These are phyloP conservation scores for Diaporthe vaccinii DNA, from an alignment of 2,329 filamentous ascomycete species.

Conservation along the genomic window DNA sequence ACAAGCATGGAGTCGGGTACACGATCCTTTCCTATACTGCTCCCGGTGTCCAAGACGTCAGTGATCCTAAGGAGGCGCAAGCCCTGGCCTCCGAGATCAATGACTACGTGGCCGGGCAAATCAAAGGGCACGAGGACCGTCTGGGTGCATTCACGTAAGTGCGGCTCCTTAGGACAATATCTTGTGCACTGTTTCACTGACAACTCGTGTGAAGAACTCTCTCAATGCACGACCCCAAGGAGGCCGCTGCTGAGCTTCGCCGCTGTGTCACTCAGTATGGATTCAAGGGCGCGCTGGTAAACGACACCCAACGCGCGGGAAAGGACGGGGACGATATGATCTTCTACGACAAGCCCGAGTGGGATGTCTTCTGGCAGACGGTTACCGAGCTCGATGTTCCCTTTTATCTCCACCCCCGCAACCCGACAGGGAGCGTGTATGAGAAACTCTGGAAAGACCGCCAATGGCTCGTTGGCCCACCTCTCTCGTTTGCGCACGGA, in stretches of 20 bases:
- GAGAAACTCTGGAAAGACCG: constrained; percentile 63
- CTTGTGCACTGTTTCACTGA: neutral
- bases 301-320: constrained; percentile 73
- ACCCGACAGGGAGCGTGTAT: constrained; percentile 61
- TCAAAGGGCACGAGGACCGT: constrained; percentile 55
- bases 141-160: constrained; percentile 62
- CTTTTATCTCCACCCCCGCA: constrained; percentile 73
- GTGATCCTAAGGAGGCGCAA: constrained; percentile 57
- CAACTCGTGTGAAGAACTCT: constrained; percentile 43
- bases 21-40: constrained; percentile 59
- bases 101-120: constrained; percentile 54
- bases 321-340: constrained; percentile 70
- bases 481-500: constrained; percentile 70
- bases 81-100: constrained; percentile 58
- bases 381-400: constrained; percentile 72
- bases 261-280: constrained; percentile 69
- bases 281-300: constrained; percentile 73
- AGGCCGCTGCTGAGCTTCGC: constrained; percentile 63
- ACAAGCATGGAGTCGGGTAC: constrained; percentile 48
- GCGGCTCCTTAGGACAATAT: neutral
- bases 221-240: constrained; percentile 66
- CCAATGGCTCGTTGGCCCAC: constrained; percentile 71
- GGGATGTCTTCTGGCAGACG: constrained; percentile 72
- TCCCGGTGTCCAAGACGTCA: constrained; percentile 62
- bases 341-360: constrained; percentile 74